Evolutionary conservation across 2,329 filamentous ascomycete species (phyloP).

Genomic region (Trichoderma polysporum): DNA sequence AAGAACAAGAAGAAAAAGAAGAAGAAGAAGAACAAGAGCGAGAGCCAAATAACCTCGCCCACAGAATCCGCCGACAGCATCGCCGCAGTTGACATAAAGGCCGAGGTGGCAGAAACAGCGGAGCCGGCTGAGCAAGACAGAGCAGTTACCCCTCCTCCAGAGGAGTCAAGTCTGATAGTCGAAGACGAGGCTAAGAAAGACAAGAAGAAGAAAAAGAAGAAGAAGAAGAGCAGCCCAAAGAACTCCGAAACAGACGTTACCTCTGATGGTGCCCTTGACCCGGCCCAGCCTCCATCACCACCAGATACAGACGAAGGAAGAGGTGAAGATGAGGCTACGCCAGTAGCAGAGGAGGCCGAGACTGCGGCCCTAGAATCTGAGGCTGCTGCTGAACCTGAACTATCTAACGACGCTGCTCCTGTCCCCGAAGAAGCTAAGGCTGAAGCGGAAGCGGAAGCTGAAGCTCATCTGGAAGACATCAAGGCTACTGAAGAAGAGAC

Average conservation of each 20-base stretch:
- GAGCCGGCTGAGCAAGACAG: constrained; percentile 18
- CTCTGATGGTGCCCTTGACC: constrained; percentile 18
- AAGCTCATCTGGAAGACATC: constrained; percentile 17
- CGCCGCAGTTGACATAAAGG: constrained; percentile 1
- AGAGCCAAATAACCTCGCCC: constrained; percentile 18
- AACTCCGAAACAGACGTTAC: constrained; percentile 14
- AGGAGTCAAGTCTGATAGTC: constrained; percentile 7
- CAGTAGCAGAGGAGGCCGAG: constrained; percentile 2
- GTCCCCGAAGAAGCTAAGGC: constrained; percentile 13
- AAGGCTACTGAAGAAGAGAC: constrained; percentile 14
- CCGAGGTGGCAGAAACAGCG: constrained; percentile 6
- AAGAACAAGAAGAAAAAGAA: constrained; percentile 26
- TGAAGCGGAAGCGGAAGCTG: neutral
- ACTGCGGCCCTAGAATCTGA: neutral
- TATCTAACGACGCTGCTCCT: neutral
- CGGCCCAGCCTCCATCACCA: constrained; percentile 19
- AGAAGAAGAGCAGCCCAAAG: constrained; percentile 21
- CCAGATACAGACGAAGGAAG: constrained; percentile 14
- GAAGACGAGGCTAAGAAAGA: constrained; percentile 20
- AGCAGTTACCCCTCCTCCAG: constrained; percentile 16
- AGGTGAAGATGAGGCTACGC: constrained; percentile 10
- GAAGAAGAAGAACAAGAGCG: constrained; percentile 27
- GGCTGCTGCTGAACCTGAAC: constrained; percentile 5
- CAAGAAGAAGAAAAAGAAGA: constrained; percentile 23
- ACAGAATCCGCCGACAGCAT: constrained; percentile 16